These are phyloP conservation scores for Rachicladosporium sp. DNA, from an alignment of 2,329 filamentous ascomycete species.

Conservation along the genomic window DNA sequence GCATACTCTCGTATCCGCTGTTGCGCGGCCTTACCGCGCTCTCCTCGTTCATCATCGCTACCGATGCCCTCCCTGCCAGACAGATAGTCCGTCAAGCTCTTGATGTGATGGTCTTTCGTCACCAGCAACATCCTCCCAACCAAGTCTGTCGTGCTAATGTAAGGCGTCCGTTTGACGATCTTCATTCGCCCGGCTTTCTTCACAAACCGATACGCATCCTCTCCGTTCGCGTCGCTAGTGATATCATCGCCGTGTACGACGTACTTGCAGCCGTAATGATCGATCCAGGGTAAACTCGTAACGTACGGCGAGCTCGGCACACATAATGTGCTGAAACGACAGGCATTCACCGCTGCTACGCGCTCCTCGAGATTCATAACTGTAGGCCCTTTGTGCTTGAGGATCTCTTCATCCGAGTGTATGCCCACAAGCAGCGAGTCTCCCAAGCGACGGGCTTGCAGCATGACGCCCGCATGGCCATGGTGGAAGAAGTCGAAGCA, in stretches of 20 bases:
- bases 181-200: constrained; percentile 90
- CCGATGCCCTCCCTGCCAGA: constrained; percentile 62
- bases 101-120: constrained; percentile 89
- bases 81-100: constrained; percentile 51
- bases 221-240: constrained; percentile 81
- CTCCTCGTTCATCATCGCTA: constrained; percentile 51
- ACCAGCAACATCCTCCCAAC: constrained; percentile 95
- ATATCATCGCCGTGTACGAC: constrained; percentile 97
- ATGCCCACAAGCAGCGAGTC: constrained; percentile 82
- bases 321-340: constrained; percentile 81
- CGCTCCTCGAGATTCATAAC: constrained; percentile 92
- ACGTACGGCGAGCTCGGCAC: constrained; percentile 86
- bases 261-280: constrained; percentile 87
- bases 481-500: constrained; percentile 99
- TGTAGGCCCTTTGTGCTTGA: constrained; percentile 93
- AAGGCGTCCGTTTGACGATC: constrained; percentile 90
- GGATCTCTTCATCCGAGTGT: constrained; percentile 88
- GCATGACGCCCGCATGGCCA: constrained; percentile 91
- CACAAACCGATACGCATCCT: constrained; percentile 96
- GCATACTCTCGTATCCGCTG: constrained; percentile 76
- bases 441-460: constrained; percentile 87
- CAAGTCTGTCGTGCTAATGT: constrained; percentile 95
- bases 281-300: constrained; percentile 84
- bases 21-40: constrained; percentile 55
- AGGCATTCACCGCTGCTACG: constrained; percentile 84